Base-by-base conservation (phyloP, 805 yeast species). In the Teunomyces lycoperdinae region DNA sequence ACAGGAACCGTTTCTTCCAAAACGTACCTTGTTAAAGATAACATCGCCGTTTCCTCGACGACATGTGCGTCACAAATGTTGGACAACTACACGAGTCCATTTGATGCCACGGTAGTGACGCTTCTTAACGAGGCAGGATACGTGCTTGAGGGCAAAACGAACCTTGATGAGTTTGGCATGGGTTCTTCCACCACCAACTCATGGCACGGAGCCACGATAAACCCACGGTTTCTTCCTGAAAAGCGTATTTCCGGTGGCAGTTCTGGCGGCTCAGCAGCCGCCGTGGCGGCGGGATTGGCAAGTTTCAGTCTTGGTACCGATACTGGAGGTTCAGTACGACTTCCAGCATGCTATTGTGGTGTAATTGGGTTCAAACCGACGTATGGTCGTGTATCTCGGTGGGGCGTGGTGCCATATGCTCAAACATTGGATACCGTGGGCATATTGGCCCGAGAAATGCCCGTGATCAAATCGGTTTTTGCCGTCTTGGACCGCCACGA, bases 161-260 rank as follows among this genome's bases (percentile, higher is more conserved):
- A 92, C 57, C 73, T 94, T 80, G 99, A 94, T 68, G 97, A 94
- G 68, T 94, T 94, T 70, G 99, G 96, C 2, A 94, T 94, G 99
- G 99, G 99, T 9, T 83, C 88, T 9, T 76, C 83, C 1, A 84
- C 81, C 10, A 69, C 80, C 2, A 74, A 80, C 55, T 77, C 86
- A 0, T 54, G 58, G 44, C 80, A 67, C 58, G 91, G 90, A 0
- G 74, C 85, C 1, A 76, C 85, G 0, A 48, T 69, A 3, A 87
- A 87, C 56, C 84, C 85, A 9, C 38, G 60, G 20, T 72, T 63
- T 51, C 48, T 58, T 17, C 51, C 54, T 1, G 53, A 61, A 3
- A 31, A 41, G 7, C 60, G 62, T 50, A 64, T 72, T 1, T 74
- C 86, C 2, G 99, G 99, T 9, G 99, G 99, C 0, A 90, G 97